These are phyloP conservation scores for Neopestalotiopsis sp. DNA, from an alignment of 2,329 filamentous ascomycete genomes.

Conservation along the genomic window DNA sequence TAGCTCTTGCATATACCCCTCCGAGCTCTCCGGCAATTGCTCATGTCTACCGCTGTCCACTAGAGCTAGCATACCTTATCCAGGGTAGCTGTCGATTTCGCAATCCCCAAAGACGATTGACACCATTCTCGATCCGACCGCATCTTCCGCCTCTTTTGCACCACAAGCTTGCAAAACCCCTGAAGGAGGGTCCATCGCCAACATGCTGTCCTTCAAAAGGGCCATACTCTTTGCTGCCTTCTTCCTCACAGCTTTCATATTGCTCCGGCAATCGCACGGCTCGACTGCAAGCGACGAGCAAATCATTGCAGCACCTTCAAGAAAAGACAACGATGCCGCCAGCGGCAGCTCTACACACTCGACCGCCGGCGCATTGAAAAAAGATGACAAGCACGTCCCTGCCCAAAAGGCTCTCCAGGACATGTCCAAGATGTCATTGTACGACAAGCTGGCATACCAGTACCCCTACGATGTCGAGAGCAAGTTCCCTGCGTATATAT, in stretches of 20 bases:
- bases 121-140: not conserved
- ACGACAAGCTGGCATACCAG: slow-evolving; percentile 86
- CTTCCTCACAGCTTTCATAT: slow-evolving; percentile 39
- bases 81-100: not conserved
- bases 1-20: not conserved
- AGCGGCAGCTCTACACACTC: slow-evolving; percentile 21
- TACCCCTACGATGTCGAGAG: slow-evolving; percentile 89
- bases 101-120: not conserved
- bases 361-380: slow-evolving; percentile 25
- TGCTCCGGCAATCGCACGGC: slow-evolving; percentile 38
- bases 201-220: slow-evolving; percentile 41
- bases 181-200: slow-evolving; percentile 23
- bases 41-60: not conserved
- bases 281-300: slow-evolving; percentile 29
- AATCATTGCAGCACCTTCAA: slow-evolving; percentile 23
- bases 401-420: slow-evolving; percentile 72
- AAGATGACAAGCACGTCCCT: slow-evolving; percentile 37
- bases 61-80: not conserved
- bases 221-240: slow-evolving; percentile 39
- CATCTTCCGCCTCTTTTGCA: not conserved
- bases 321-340: slow-evolving; percentile 24
- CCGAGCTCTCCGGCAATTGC: not conserved
- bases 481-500: slow-evolving; percentile 97
- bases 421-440: slow-evolving; percentile 72
- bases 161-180: not conserved